Base-by-base conservation (phyloP, 805 yeast genomes). In the Metschnikowia peoriensis region DNA sequence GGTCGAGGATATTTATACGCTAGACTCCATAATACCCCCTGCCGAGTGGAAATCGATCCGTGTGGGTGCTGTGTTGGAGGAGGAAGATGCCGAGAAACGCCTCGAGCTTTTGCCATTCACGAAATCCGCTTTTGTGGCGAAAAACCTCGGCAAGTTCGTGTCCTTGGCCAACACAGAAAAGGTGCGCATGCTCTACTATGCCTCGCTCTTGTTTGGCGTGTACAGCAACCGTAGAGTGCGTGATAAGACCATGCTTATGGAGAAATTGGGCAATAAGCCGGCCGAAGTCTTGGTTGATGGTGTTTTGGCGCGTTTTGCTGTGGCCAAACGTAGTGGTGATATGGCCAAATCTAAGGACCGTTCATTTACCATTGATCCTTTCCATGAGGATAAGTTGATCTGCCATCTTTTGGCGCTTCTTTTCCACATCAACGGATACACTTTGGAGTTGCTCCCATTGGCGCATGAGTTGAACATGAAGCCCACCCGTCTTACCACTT, bases 391-490 rank as follows among this genome's bases (percentile, higher is more conserved):
- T 71, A 90, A 87, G 70, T 75, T 94, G 46, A 74, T 94, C 59
- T 88, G 97, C 69, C 86, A 83, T 70, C 75, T 91, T 45, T 73
- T 94, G 55, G 88, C 86, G 6, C 70, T 87, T 40, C 77, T 88
- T 39, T 73, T 94, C 65, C 93, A 86, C 67, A 76, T 92, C 51
- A 89, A 89, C 66, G 84, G 81, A 54, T 93, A 83, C 71, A 74
- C 80, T 57, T 82, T 89, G 16, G 94, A 88, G 61, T 71, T 91
- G 39, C 78, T 88, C 2, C 96, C 96, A 17, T 71, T 93, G 58
- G 93, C 97, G 1, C 83, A 85, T 57, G 97, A 92, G 67, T 75
- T 94, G 53, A 84, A 89, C 46, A 68, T 91, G 65, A 89, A 89
- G 65, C 92, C 96, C 38, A 79, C 89, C 11, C 84, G 82, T 63